Evolutionary conservation across 176 grass and related monocot genomes (phyloP), one percentile per base, ranked within the genome.

Genomic region (Cenchrus americanus): DNA sequence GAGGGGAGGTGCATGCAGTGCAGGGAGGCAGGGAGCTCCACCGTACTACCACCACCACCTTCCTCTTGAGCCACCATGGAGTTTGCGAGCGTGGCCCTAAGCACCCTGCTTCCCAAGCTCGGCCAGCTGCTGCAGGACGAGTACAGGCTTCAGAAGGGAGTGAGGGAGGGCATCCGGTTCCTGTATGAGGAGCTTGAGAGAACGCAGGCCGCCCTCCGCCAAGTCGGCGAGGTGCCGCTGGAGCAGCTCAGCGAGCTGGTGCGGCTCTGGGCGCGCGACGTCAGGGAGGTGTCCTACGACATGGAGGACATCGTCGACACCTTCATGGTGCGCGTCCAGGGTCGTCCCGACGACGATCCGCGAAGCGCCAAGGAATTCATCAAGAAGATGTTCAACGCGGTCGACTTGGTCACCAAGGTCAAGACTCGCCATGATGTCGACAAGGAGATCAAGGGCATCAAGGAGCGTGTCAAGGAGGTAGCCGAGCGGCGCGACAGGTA

Each of bases 231-330:
- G 3, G 32, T 70, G 7, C 79, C 79, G 0, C 34, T 1, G 5
- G 65, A 70, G 49, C 13, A 81, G 51, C 65, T 81, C 10, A 32
- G 46, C 8, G 8, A 42, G 51, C 50, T 19, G 22, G 5, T 44
- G 5, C 26, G 15, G 52, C 11, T 59, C 7, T 81, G 65, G 79
- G 34, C 66, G 0, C 14, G 1, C 0, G 66, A 81, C 0, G 51
- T 70, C 8, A 58, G 51, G 11, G 79, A 81, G 0, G 13, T 81
- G 0, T 81, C 79, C 8, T 81, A 81, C 40, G 52, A 26, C 34
- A 81, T 70, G 7, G 79, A 81, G 21, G 79, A 81, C 64, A 59
- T 59, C 19, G 19, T 59, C 15, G 52, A 55, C 52, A 55, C 52
- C 52, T 55, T 55, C 52, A 19, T 65, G 1, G 62, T 65, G 26